Evolutionary conservation across 805 yeast species (phyloP), one percentile per base, ranked within the genome.

Genomic region (Kazachstania taianensis): DNA sequence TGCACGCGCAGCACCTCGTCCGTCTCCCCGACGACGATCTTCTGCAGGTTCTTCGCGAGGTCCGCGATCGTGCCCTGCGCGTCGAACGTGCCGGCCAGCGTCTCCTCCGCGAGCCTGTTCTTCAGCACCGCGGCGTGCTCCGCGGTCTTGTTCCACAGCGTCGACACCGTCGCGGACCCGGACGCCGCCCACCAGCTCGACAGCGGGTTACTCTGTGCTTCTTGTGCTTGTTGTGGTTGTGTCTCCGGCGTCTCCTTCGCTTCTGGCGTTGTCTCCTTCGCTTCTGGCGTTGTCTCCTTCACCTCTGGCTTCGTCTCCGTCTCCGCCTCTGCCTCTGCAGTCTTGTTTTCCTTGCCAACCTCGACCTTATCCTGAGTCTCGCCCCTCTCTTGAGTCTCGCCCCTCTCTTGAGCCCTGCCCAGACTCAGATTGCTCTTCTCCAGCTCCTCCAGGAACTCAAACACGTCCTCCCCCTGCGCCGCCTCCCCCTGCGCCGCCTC

Each of bases 101-200:
- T 24, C 49, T 38, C 52, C 48, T 13, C 70, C 57, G 45, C 67
- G 9, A 57, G 37, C 22, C 46, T 44, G n/a, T 51, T 46, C 28
- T 65, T 61, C 19, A 70, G 62, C 25, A 63, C 59, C 32, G 63
- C 55, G 2, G 69, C 69, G 34, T 63, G 65, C 30, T 59, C 60
- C 5, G 78, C 60, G 16, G 85, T 78, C 33, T 53, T 57, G 8
- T 75, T 81, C 85, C 86, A 80, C 10, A 81, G 45, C 5, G 76
- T 75, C 5, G 72, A 67, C 2, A 79, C 84, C 19, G 74, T 73
- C 2, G 70, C 64, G 2, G 85, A 74, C 0, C 87, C 87, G 30
- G 75, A 75, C 1, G 66, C 66, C 3, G 73, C 70, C 85, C 86
- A 80, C 92, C 94, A 81, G 26, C 67, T 73, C 4, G 85, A 67